phyloP scores from a whole-genome alignment of 1,139 yeast species.

The Candida sojae region DNA sequence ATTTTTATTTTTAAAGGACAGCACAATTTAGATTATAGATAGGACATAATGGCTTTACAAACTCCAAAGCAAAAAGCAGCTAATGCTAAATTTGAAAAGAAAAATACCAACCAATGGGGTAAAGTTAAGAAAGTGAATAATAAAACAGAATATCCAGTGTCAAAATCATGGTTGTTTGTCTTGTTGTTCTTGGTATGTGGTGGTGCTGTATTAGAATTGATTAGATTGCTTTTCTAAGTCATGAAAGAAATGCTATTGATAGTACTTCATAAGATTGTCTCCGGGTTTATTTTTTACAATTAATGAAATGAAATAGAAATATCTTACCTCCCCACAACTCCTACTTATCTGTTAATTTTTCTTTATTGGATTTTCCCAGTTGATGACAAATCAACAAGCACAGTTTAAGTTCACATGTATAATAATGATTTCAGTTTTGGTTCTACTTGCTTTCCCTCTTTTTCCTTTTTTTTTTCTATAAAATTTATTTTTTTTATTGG shows the following conservation, averaged over 20 bases:
- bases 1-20: background rate
- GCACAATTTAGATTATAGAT: background rate
- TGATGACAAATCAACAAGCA: background rate
- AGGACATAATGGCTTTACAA: slow-evolving; percentile 46
- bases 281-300: background rate
- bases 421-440: slow-evolving; percentile 1
- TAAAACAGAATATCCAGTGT: slow-evolving; percentile 48
- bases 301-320: background rate
- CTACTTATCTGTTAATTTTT: background rate
- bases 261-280: background rate
- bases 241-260: too few relatives aligned
- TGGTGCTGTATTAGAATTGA: slow-evolving; percentile 75
- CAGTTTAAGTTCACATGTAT: slow-evolving; percentile 1
- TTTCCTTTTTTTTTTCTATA: too few relatives aligned
- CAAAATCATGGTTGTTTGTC: slow-evolving; percentile 59
- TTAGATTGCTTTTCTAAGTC: slow-evolving; percentile 49
- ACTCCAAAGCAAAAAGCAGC: slow-evolving; percentile 86
- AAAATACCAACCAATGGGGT: slow-evolving; percentile 69
- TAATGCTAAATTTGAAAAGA: slow-evolving; percentile 76
- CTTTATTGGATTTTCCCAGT: background rate
- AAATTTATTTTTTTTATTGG: background rate
- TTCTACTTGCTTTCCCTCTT: background rate
- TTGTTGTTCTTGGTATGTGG: slow-evolving; percentile 76
- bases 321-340: too few relatives aligned
- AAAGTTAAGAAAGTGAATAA: slow-evolving; percentile 43